Conservation (phyloP, 2,329 filamentous ascomycete species). For the Cryphonectria naterciae region DNA sequence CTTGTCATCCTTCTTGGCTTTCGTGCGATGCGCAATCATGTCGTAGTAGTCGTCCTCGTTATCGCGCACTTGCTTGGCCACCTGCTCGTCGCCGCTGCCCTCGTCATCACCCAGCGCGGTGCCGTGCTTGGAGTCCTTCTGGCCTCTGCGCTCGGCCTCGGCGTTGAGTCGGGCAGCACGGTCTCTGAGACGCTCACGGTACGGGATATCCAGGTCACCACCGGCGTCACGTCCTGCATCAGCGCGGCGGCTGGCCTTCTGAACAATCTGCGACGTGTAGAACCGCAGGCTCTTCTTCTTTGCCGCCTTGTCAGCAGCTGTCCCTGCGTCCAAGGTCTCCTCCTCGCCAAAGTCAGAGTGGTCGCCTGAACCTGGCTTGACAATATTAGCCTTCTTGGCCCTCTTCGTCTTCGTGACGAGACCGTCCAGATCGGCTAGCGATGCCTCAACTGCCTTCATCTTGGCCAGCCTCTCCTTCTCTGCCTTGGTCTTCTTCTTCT, state of each 20-base stretch:
- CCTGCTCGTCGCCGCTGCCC: constrained; percentile 71
- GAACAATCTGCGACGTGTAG: constrained; percentile 96
- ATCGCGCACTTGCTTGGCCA: constrained; percentile 54
- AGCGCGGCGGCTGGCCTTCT: constrained; percentile 87
- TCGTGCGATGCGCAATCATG: constrained; percentile 73
- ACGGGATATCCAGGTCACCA: constrained; percentile 81
- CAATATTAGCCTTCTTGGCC: constrained; percentile 42
- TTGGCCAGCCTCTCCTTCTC: constrained; percentile 44
- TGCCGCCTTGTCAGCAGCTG: constrained; percentile 83
- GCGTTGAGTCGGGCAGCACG: constrained; percentile 82
- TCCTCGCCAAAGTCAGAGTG: constrained; percentile 95
- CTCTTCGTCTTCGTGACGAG: constrained; percentile 56
- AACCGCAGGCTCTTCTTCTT: constrained; percentile 94
- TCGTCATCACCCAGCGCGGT: constrained; percentile 69
- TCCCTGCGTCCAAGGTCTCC: constrained; percentile 73
- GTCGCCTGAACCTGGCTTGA: constrained; percentile 48
- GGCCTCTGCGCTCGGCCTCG: constrained; percentile 84
- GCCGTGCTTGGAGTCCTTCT: constrained; percentile 63
- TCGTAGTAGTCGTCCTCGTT: constrained; percentile 83
- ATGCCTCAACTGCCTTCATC: constrained; percentile 68
- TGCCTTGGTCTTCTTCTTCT: constrained; percentile 46
- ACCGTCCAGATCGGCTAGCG: constrained; percentile 69
- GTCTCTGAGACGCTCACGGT: constrained; percentile 86
- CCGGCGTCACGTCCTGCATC: constrained; percentile 74
- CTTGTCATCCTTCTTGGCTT: constrained; percentile 76